Conservation (phyloP, 768 basidiomycete genomes). For the Mycena capillaripes region DNA sequence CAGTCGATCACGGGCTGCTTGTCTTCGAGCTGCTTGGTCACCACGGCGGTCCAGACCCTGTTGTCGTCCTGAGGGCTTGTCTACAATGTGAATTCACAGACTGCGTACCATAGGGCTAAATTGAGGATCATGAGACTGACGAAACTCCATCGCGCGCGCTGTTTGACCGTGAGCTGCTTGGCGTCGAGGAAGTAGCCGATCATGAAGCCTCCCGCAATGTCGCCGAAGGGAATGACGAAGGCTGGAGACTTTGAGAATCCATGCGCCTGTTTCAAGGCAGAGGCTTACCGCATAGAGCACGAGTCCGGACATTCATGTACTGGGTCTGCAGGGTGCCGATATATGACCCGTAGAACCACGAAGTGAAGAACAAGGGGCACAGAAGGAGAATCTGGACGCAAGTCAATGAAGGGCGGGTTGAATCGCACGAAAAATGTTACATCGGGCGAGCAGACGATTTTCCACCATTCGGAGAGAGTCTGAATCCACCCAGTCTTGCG, state of each 20-base stretch:
- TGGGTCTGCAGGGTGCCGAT: conserved; percentile 51
- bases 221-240: conserved; percentile 45
- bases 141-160: conserved; percentile 48
- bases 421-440: conserved; percentile 25
- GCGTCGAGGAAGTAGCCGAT: conserved; percentile 50
- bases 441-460: conserved; percentile 44
- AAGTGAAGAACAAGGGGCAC: conserved; percentile 50
- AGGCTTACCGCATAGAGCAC: conserved; percentile 39
- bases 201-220: conserved; percentile 43
- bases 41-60: conserved; percentile 49
- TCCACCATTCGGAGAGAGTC: conserved; percentile 46
- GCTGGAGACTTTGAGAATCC: conserved; percentile 18
- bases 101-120: conserved; percentile 43
- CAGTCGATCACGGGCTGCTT: conserved; percentile 49
- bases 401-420: background rate
- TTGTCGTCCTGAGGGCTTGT: background rate
- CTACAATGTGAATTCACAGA: background rate
- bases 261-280: too few relatives aligned
- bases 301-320: conserved; percentile 48
- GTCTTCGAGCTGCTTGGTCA: conserved; percentile 49
- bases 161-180: conserved; percentile 45
- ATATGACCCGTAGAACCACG: conserved; percentile 51
- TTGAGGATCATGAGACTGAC: conserved; percentile 46
- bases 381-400: conserved; percentile 45
- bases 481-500: conserved; percentile 44